phyloP scores from a whole-genome alignment of 176 grass and related monocot genomes.

The Bothriochloa decipiens region DNA sequence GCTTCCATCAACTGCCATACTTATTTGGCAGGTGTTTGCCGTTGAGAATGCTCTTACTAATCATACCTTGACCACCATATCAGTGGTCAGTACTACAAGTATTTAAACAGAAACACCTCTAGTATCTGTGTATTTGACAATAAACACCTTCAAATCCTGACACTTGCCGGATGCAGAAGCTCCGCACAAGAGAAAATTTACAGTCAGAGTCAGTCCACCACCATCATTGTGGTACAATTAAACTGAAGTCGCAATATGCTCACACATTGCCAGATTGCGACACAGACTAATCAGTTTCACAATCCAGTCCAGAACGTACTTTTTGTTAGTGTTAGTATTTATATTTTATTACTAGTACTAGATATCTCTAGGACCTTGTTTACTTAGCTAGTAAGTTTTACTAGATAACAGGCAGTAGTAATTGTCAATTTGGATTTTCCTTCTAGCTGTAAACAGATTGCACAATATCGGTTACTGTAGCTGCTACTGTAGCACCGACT shows the following conservation, averaged over 20 bases:
- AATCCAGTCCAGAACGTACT: background rate
- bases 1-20: background rate
- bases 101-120: background rate
- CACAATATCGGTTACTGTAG: no score
- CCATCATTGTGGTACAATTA: background rate
- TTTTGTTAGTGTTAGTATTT: no score
- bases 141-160: background rate
- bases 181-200: background rate
- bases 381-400: no score
- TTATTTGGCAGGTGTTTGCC: background rate
- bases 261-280: background rate
- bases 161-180: background rate
- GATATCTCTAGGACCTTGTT: no score
- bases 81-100: background rate
- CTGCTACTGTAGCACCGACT: no score
- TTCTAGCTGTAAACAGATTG: no score
- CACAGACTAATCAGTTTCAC: background rate
- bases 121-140: background rate
- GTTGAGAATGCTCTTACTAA: conserved; percentile 12
- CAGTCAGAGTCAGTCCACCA: background rate
- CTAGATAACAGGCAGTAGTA: no score
- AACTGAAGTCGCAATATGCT: background rate
- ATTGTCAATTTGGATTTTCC: no score
- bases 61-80: background rate
- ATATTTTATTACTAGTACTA: no score